phyloP scores from a whole-genome alignment of 768 basidiomycete genomes.

The Clavaria fumosa region DNA sequence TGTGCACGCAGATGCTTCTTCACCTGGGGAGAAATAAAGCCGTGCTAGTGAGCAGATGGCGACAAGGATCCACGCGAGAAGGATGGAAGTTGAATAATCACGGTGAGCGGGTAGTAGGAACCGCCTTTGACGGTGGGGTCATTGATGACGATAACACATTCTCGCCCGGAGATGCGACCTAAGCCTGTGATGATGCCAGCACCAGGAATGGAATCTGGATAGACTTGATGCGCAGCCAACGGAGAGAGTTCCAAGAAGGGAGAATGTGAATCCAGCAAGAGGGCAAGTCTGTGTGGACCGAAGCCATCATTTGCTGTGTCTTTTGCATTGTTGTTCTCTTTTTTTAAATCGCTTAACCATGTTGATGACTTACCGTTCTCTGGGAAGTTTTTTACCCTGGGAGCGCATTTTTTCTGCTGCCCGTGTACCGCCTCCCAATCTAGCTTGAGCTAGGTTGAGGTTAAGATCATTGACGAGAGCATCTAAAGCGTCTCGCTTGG shows the following conservation, averaged over 20 bases:
- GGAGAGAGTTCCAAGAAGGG: conserved; percentile 84
- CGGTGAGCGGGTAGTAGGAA: conserved; percentile 81
- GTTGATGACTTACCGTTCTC: conserved; percentile 56
- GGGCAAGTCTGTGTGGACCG: conserved; percentile 33
- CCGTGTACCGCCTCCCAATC: conserved; percentile 61
- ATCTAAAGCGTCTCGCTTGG: conserved; percentile 56
- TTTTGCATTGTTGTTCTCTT: conserved; percentile 7
- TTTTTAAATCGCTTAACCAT: too few relatives aligned
- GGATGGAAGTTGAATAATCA: conserved; percentile 16
- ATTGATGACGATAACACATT: conserved; percentile 86
- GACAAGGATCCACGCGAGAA: not conserved
- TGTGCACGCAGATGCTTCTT: conserved; percentile 95
- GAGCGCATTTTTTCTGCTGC: conserved; percentile 59
- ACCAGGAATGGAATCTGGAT: conserved; percentile 65
- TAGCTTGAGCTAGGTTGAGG: conserved; percentile 37
- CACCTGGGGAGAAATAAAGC: too few relatives aligned
- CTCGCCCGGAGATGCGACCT: conserved; percentile 61
- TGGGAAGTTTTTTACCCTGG: conserved; percentile 69
- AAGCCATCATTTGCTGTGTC: too few relatives aligned
- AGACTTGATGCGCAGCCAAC: conserved; percentile 79
- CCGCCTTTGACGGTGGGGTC: conserved; percentile 91
- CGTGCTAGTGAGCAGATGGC: not conserved
- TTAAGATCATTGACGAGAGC: conserved; percentile 50
- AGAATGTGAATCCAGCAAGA: conserved; percentile 70
- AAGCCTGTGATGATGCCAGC: conserved; percentile 86